These are phyloP conservation scores for Lactarius vividus DNA, from an alignment of 768 basidiomycete genomes.

Conservation along the genomic window DNA sequence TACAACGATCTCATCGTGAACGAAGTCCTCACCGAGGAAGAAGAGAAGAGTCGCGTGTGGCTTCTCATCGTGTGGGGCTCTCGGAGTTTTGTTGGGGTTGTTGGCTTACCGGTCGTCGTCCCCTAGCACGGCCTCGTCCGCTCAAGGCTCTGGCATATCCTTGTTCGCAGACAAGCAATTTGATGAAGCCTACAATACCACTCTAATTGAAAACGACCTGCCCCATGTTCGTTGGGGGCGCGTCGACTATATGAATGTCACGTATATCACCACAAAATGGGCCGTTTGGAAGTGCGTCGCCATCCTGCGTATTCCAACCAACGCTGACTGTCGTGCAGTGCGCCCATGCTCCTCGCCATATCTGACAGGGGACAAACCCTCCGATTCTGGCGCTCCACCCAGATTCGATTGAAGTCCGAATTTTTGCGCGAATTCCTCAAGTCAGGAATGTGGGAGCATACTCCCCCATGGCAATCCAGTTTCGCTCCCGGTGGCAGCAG, in stretches of 20 bases:
- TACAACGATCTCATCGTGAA: constrained; percentile 69
- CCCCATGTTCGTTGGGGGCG: constrained; percentile 78
- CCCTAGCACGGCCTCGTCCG: constrained; percentile 54
- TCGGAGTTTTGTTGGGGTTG: not conserved
- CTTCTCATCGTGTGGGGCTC: constrained; percentile 65
- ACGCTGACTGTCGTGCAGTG: constrained; percentile 42
- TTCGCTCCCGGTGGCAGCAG: constrained; percentile 77
- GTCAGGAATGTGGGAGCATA: constrained; percentile 57
- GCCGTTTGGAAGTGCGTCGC: constrained; percentile 70
- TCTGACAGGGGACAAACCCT: constrained; percentile 71
- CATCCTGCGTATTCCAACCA: not conserved
- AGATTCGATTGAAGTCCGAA: constrained; percentile 58
- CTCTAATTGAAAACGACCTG: constrained; percentile 56
- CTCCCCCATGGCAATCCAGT: constrained; percentile 63
- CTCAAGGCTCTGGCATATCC: constrained; percentile 62
- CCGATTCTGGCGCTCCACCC: constrained; percentile 73
- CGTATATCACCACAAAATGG: constrained; percentile 83
- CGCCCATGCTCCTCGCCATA: constrained; percentile 69
- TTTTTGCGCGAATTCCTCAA: constrained; percentile 64
- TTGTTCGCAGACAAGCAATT: constrained; percentile 69
- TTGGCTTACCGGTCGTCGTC: constrained; percentile 8
- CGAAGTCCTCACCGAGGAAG: constrained; percentile 54
- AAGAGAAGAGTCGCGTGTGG: constrained; percentile 76
- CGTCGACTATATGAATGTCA: constrained; percentile 86
- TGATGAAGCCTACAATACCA: constrained; percentile 69